Evolutionary conservation across 1,139 yeast genomes (phyloP).

Genomic region (Suhomyces kunorum): DNA sequence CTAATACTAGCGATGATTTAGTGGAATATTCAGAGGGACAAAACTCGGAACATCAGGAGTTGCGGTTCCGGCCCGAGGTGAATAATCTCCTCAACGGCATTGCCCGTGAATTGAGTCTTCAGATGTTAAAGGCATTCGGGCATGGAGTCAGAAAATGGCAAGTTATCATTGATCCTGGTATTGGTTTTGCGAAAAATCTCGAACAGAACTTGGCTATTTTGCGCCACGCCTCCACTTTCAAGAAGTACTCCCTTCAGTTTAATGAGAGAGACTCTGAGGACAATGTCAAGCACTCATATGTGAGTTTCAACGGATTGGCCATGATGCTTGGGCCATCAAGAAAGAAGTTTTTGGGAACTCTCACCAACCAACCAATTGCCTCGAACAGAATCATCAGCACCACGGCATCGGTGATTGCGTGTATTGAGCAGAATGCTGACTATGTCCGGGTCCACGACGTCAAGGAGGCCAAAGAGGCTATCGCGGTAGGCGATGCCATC

Average conservation of each 20-base stretch:
- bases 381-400: conserved; percentile 72
- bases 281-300: conserved; percentile 29
- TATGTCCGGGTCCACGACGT: conserved; percentile 91
- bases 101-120: conserved; percentile 62
- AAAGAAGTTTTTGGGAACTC: conserved; percentile 78
- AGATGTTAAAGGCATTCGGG: conserved; percentile 56
- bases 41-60: conserved; percentile 27
- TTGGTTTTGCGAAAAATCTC: conserved; percentile 85
- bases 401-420: conserved; percentile 71
- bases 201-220: conserved; percentile 69
- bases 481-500: conserved; percentile 74
- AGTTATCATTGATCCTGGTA: conserved; percentile 87
- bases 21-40: conserved; percentile 42
- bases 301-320: conserved; percentile 57
- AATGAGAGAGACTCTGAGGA: conserved; percentile 23
- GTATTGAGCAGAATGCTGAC: conserved; percentile 73
- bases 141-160: conserved; percentile 87
- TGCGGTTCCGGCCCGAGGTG: conserved; percentile 28
- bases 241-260: conserved; percentile 45
- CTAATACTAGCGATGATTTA: conserved; percentile 40
- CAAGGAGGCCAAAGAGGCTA: conserved; percentile 61
- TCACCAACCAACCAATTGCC: conserved; percentile 55
- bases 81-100: conserved; percentile 47
- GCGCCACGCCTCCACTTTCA: conserved; percentile 56
- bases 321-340: conserved; percentile 84